Percentiles rank a stretch among this genome's conserved stretches.
Evolutionary conservation across 169 alveolate species (phyloP).

Genomic region (Perkinsus olseni): DNA sequence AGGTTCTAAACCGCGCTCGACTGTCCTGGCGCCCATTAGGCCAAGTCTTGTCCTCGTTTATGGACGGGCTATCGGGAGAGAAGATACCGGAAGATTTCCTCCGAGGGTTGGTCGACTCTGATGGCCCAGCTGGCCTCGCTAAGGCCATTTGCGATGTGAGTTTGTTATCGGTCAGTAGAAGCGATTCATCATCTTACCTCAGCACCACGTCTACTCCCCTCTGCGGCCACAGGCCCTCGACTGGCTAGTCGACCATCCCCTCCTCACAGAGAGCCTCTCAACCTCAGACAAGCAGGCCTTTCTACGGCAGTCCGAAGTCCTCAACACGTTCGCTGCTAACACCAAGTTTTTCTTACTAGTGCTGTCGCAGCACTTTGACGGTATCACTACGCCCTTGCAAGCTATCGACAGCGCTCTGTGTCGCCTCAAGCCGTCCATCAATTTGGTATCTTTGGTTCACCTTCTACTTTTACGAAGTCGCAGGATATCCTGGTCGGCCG

Average conservation of each 20-base stretch:
- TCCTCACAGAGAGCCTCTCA: neutral
- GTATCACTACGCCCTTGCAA: neutral
- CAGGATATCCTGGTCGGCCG: neutral
- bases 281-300: neutral
- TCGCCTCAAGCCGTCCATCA: neutral
- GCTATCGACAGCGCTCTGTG: neutral
- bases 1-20: neutral
- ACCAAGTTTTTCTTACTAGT: neutral
- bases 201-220: neutral
- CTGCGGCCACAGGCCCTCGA: neutral
- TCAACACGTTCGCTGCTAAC: neutral
- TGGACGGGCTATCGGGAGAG: neutral
- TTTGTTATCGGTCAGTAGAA: neutral
- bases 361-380: neutral
- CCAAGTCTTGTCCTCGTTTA: neutral
- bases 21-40: neutral
- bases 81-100: neutral
- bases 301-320: neutral
- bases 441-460: neutral
- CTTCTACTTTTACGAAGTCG: neutral
- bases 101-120: neutral
- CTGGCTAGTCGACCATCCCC: neutral
- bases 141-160: neutral
- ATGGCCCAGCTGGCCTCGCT: neutral
- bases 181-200: neutral